These are phyloP conservation scores for Schizothecium vesticola DNA, from an alignment of 495 filamentous ascomycete species.

Conservation along the genomic window DNA sequence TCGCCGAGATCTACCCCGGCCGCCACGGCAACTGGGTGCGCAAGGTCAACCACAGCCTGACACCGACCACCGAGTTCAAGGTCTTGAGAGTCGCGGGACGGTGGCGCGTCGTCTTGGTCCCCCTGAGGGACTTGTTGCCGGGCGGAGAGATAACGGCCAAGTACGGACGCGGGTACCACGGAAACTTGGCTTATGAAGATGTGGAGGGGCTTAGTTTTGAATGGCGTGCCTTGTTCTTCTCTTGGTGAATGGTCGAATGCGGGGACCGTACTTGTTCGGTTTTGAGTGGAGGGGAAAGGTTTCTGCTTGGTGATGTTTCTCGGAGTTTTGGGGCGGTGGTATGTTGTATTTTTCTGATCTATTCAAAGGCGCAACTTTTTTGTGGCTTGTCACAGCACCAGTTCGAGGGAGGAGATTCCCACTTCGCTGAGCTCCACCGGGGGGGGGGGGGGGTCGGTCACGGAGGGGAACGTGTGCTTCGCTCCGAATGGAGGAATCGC, in stretches of 20 bases:
- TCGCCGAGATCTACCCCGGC: slow-evolving; percentile 26
- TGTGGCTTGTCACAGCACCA: background rate
- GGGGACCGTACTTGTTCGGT: background rate
- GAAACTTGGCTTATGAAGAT: background rate
- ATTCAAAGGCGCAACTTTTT: background rate
- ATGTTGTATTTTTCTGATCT: background rate
- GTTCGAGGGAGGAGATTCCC: background rate
- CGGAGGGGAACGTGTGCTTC: background rate
- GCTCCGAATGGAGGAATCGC: background rate
- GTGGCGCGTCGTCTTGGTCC: slow-evolving; percentile 23
- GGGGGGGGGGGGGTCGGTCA: background rate
- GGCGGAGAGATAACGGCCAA: slow-evolving; percentile 28
- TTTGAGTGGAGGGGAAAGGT: background rate
- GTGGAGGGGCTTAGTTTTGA: background rate
- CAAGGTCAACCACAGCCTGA: slow-evolving; percentile 21
- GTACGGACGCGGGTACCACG: slow-evolving; percentile 18
- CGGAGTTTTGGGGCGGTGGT: background rate
- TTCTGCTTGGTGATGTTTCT: background rate
- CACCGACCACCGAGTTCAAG: slow-evolving; percentile 18
- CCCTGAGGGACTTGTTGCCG: slow-evolving; percentile 17
- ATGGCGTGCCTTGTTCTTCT: background rate
- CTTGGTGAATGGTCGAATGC: background rate
- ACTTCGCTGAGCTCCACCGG: background rate
- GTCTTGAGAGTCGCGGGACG: slow-evolving; percentile 22
- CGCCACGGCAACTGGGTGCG: slow-evolving; percentile 30